Percentiles rank a stretch among this genome's conserved stretches.
Evolutionary conservation across 2,329 filamentous ascomycete genomes (phyloP).

Genomic region (Ceratocystis smalleyi): DNA sequence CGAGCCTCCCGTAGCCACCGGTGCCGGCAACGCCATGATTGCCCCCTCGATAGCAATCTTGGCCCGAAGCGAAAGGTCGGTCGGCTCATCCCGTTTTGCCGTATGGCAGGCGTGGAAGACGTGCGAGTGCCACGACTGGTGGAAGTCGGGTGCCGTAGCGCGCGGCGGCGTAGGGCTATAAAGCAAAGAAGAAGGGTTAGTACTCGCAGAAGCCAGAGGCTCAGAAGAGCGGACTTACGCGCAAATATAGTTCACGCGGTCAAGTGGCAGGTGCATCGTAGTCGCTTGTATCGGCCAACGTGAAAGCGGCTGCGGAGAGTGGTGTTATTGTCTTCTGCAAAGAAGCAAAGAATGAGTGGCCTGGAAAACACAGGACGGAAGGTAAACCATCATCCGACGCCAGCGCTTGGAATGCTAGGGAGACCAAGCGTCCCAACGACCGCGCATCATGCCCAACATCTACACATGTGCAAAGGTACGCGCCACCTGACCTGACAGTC

Average conservation of each 20-base stretch:
- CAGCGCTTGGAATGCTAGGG: background rate
- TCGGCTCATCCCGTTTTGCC: slow-evolving; percentile 8
- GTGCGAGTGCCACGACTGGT: background rate
- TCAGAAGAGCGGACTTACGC: background rate
- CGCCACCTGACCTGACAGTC: background rate
- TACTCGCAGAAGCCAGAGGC: background rate
- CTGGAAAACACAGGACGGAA: background rate
- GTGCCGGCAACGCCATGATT: slow-evolving; percentile 7
- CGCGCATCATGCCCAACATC: background rate
- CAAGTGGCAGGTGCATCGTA: background rate
- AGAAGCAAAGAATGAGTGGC: background rate
- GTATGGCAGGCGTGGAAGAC: slow-evolving; percentile 8
- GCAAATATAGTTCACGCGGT: background rate
- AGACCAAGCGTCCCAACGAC: background rate
- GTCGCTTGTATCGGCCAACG: background rate
- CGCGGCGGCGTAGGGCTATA: background rate
- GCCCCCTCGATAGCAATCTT: slow-evolving; percentile 11
- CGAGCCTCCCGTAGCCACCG: background rate
- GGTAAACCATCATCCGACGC: background rate
- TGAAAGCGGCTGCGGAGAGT: background rate
- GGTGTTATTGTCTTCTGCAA: background rate
- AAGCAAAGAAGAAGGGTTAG: background rate
- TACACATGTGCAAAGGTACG: background rate
- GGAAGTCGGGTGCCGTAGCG: background rate
- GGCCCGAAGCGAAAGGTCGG: slow-evolving; percentile 4